These are phyloP conservation scores for Scedosporium aurantiacum DNA, from an alignment of 2,329 filamentous ascomycete genomes.

Conservation along the genomic window DNA sequence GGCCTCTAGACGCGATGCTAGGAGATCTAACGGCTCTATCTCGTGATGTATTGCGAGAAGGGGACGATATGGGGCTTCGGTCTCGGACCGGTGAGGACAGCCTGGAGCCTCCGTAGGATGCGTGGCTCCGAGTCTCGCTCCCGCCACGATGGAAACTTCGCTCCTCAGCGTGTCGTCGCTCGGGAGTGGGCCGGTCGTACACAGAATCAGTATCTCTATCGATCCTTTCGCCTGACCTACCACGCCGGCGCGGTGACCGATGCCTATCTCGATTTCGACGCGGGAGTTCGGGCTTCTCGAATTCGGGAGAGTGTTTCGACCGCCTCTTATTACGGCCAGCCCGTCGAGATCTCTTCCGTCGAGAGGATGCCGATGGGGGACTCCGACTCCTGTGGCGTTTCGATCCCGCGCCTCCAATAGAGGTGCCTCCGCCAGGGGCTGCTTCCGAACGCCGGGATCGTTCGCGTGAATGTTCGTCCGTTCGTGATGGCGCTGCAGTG, in stretches of 20 bases:
- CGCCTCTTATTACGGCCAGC: conserved; percentile 17
- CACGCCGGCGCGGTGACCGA: not conserved
- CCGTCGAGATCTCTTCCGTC: conserved; percentile 31
- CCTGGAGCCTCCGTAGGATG: not conserved
- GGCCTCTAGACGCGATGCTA: conserved; percentile 10
- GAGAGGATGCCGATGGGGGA: conserved; percentile 23
- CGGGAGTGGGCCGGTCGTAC: not conserved
- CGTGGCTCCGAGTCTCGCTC: not conserved
- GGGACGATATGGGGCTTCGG: not conserved
- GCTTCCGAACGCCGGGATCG: conserved; percentile 23
- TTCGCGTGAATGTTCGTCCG: conserved; percentile 20
- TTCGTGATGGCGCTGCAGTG: not conserved
- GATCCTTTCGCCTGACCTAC: not conserved
- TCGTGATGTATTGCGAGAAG: not conserved
- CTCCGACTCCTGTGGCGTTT: conserved; percentile 33
- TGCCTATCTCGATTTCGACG: conserved; percentile 1
- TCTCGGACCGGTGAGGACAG: not conserved
- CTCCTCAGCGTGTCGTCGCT: not conserved
- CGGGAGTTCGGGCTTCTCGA: not conserved
- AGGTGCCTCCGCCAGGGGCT: conserved; percentile 20
- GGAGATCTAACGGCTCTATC: conserved; percentile 12
- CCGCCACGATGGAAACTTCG: not conserved
- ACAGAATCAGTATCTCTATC: not conserved
- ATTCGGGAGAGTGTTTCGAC: not conserved
- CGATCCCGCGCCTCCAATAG: conserved; percentile 21